Evolutionary conservation across 2,329 filamentous ascomycete genomes (phyloP), one percentile per base, ranked within the genome.

Genomic region (Xylaria digitata): DNA sequence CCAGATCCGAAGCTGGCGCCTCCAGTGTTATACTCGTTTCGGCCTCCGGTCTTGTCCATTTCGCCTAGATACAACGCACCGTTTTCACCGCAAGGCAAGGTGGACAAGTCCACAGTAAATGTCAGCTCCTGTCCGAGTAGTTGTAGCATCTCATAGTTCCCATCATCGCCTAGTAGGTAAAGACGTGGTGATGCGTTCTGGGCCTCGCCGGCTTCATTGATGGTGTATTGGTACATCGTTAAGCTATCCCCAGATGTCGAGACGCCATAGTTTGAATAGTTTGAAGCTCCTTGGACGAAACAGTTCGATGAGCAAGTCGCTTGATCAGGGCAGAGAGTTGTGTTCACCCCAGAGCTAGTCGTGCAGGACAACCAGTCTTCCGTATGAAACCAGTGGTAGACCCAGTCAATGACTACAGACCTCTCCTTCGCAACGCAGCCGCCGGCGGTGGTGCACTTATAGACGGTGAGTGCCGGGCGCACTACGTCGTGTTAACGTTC

Each of bases 81-180:
- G 76, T 91, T 91, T 73, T 91, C 79, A 61, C 89, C 89, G 71
- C 89, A 91, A 23, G 86, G 85, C 23, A 90, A 81, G 67, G 85
- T 84, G 30, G 87, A 89, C 52, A 89, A 83, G 74, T 91, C 89
- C 4, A 90, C 87, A 53, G 89, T 87, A 67, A 91, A 90, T 40
- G 85, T 86, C 75, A 91, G 84, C 75, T 91, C 89, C 72, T 86
- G 80, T 74, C 86, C 85, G 61, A 86, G 82, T 45, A 90, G 79
- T 65, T 82, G 65, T 59, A 76, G 65, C 58, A 74, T 65, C 76
- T 89, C 79, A 73, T 90, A 90, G 49, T 84, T 80, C 58, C 85
- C 84, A 59, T 82, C 80, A 68, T 56, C 77, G 66, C 82, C 69
- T 74, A 90, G 81, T 54, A 90, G 80, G 73, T 89, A 90, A 30